Evolutionary conservation across 352 stramenopile species (phyloP).

Genomic region (Phytophthora tubulina): DNA sequence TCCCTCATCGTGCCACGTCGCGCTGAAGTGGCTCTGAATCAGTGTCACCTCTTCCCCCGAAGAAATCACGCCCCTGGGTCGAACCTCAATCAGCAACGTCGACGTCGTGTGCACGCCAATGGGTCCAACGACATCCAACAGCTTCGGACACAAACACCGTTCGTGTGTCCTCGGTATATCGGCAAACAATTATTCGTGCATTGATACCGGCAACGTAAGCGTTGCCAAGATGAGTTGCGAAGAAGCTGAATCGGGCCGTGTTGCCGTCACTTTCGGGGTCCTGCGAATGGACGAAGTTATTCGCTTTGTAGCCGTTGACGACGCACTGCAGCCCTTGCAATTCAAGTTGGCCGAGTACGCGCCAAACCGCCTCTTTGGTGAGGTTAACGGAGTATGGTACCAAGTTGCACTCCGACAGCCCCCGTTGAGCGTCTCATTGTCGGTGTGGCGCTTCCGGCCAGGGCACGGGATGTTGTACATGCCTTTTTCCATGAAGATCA

Average conservation of each 20-base stretch:
- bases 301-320: background rate
- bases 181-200: conserved; percentile 8
- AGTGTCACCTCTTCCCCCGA: background rate
- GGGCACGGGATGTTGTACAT: conserved; percentile 6
- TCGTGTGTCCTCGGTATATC: conserved; percentile 8
- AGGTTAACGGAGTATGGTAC: background rate
- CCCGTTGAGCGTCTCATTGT: conserved; percentile 2
- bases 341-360: background rate
- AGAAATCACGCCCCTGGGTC: background rate
- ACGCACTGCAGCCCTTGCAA: conserved; percentile 1
- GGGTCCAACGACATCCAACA: background rate
- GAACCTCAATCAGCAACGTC: conserved; percentile 8
- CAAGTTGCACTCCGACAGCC: background rate
- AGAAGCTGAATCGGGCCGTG: background rate
- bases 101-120: conserved; percentile 4
- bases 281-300: background rate
- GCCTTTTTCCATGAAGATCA: background rate
- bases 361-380: conserved; percentile 1
- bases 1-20: conserved; percentile 9
- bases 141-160: conserved; percentile 1
- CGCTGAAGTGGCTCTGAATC: conserved; percentile 15
- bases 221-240: background rate
- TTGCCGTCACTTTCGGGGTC: background rate
- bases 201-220: background rate
- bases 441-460: background rate